These are phyloP conservation scores for Chlorociboria aeruginascens DNA, from an alignment of 495 filamentous ascomycete genomes.

Conservation along the genomic window DNA sequence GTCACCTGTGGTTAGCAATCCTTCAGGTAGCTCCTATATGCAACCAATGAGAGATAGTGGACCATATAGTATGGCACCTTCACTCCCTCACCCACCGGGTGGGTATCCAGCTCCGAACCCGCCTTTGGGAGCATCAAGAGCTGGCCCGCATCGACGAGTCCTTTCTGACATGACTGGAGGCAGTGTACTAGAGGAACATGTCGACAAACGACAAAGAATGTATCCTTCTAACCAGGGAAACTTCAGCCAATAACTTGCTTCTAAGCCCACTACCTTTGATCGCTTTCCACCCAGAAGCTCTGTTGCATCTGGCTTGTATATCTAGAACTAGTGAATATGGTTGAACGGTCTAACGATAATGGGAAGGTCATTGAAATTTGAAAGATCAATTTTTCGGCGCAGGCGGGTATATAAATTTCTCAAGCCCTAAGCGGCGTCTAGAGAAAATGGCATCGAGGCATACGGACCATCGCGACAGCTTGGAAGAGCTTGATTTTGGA, in stretches of 20 bases:
- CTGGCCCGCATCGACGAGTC: slow-evolving; percentile 42
- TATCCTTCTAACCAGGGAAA: slow-evolving; percentile 26
- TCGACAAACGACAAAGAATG: slow-evolving; percentile 49
- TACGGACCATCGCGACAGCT: background rate
- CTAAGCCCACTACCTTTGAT: background rate
- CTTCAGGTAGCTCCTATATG: slow-evolving; percentile 7
- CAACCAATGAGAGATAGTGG: slow-evolving; percentile 13
- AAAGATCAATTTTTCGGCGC: background rate
- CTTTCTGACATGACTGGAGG: slow-evolving; percentile 54
- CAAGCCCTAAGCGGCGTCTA: slow-evolving; percentile 8
- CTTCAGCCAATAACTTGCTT: slow-evolving; percentile 6
- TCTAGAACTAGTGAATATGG: background rate
- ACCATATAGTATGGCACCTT: slow-evolving; percentile 28
- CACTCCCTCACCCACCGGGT: slow-evolving; percentile 11
- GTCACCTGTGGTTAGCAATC: slow-evolving; percentile 33
- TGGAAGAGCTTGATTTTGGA: too few relatives aligned
- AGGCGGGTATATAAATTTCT: slow-evolving; percentile 1
- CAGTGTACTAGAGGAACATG: slow-evolving; percentile 31
- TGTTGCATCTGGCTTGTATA: background rate
- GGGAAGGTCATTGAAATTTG: background rate
- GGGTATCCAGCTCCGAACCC: slow-evolving; percentile 9
- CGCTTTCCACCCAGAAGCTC: background rate
- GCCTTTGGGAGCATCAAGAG: slow-evolving; percentile 12
- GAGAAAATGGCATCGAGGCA: background rate
- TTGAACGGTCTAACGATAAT: background rate